Evolutionary conservation across 2,329 filamentous ascomycete genomes (phyloP), one percentile per base, ranked within the genome.

Genomic region (Aspergillus transmontanensis): DNA sequence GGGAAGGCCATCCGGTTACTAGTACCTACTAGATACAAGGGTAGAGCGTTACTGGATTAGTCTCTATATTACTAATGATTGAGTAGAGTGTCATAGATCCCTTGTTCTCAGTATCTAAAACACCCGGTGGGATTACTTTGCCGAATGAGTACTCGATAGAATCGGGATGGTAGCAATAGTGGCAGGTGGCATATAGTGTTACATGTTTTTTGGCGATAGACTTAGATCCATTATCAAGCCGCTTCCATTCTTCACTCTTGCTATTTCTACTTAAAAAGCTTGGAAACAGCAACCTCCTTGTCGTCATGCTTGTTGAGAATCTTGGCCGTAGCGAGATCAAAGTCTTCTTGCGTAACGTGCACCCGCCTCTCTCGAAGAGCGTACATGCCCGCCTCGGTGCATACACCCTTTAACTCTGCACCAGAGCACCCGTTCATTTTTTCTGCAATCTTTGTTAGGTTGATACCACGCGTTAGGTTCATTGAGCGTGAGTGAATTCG

Each of bases 341-440:
- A 99, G 81, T 99, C 95, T 81, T 99, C 95, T 79, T 99, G 95
- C 43, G 95, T 99, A 69, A 99, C 95, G 79, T 99, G 95, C 63
- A 99, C 94, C 81, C 95, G 89, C 76, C 95, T 86, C 83, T 99
- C 95, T 71, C 95, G 89, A 68, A 99, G 85, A 16, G 95, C 95
- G 76, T 95, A 99, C 95, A 99, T 99, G 73, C 95, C 95, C 3
- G 95, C 93, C 81, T 99, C 95, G 53, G 95, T 99, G 79, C 95
- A 99, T 55, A 99, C 95, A 83, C 95, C 95, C 88, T 99, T 99
- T 72, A 99, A 82, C 82, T 99, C 95, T 60, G 95, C 95, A 65
- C 95, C 95, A 3, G 94, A 97, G 81, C 95, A 99, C 58, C 95
- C 95, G 75, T 97, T 97, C 95, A 99, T 99, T 87, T 98, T 98